phyloP scores from a whole-genome alignment of 768 basidiomycete species.

The Suillus plorans region DNA sequence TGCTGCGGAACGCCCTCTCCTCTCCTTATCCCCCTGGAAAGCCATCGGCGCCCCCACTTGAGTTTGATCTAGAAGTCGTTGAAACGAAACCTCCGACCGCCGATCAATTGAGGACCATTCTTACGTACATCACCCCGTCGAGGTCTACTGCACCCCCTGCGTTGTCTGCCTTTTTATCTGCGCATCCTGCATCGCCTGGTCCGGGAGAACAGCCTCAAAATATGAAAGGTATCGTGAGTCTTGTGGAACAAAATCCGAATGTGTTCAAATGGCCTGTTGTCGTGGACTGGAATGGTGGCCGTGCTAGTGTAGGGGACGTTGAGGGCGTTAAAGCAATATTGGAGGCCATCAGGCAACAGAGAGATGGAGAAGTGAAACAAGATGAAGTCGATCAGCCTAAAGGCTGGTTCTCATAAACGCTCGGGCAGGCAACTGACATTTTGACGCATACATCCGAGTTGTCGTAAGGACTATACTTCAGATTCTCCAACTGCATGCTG shows the following conservation, averaged over 20 bases:
- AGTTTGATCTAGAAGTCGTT: constrained; percentile 72
- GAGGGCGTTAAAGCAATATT: constrained; percentile 69
- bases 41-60: constrained; percentile 48
- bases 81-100: constrained; percentile 61
- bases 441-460: no score
- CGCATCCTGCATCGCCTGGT: constrained; percentile 50
- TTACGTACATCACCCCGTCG: constrained; percentile 48
- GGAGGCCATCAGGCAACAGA: constrained; percentile 59
- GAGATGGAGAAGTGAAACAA: constrained; percentile 63
- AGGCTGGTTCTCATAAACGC: constrained; percentile 51
- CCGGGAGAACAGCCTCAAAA: constrained; percentile 40
- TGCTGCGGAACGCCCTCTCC: constrained; percentile 60
- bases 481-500: background rate
- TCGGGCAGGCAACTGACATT: background rate
- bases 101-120: constrained; percentile 68
- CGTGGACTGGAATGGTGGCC: constrained; percentile 72
- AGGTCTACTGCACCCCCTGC: constrained; percentile 33
- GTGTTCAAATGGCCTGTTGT: constrained; percentile 79
- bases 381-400: constrained; percentile 44
- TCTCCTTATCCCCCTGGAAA: constrained; percentile 59
- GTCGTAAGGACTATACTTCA: background rate
- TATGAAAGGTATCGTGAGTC: constrained; percentile 44
- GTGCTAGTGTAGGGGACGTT: constrained; percentile 62
- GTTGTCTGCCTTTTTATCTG: constrained; percentile 51
- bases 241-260: constrained; percentile 55